Evolutionary conservation across 176 grass and related monocot genomes (phyloP).

Genomic region (Thalia dealbata): DNA sequence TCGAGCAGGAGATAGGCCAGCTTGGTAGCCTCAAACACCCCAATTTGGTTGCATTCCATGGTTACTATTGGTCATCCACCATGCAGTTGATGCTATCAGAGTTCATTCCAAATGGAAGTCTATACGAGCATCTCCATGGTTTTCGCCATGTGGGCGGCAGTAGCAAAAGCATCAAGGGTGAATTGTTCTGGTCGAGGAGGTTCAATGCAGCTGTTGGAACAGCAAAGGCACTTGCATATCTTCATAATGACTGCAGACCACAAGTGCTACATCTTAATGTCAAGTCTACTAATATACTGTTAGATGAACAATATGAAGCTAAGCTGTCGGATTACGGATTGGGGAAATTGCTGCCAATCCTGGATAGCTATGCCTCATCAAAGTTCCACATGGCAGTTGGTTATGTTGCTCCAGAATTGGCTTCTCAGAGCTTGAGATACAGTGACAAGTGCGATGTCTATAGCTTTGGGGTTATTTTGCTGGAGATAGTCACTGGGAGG

Average conservation of each 20-base stretch:
- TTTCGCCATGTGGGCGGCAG: constrained; percentile 22
- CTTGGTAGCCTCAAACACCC: constrained; percentile 54
- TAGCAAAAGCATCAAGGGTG: constrained; percentile 25
- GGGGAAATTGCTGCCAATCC: constrained; percentile 68
- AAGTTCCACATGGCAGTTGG: constrained; percentile 63
- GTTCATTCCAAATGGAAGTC: constrained; percentile 53
- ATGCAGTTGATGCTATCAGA: constrained; percentile 83
- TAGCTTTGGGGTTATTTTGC: constrained; percentile 90
- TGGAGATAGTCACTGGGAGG: constrained; percentile 79
- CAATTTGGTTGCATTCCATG: constrained; percentile 76
- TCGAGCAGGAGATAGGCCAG: constrained; percentile 86
- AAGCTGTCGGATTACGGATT: constrained; percentile 94
- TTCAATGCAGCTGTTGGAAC: constrained; percentile 66
- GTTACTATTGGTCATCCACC: constrained; percentile 89
- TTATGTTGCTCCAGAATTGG: constrained; percentile 84
- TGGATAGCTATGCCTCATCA: constrained; percentile 69
- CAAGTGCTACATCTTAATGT: constrained; percentile 93
- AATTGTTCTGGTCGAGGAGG: constrained; percentile 65
- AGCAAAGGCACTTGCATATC: constrained; percentile 68
- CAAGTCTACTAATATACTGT: constrained; percentile 90
- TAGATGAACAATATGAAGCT: constrained; percentile 67
- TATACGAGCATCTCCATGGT: constrained; percentile 77
- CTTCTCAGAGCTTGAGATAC: constrained; percentile 64
- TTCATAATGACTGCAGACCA: constrained; percentile 86
- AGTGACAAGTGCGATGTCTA: constrained; percentile 93